Conservation (phyloP, 2,329 filamentous ascomycete genomes). For the Endothia cerciana region DNA sequence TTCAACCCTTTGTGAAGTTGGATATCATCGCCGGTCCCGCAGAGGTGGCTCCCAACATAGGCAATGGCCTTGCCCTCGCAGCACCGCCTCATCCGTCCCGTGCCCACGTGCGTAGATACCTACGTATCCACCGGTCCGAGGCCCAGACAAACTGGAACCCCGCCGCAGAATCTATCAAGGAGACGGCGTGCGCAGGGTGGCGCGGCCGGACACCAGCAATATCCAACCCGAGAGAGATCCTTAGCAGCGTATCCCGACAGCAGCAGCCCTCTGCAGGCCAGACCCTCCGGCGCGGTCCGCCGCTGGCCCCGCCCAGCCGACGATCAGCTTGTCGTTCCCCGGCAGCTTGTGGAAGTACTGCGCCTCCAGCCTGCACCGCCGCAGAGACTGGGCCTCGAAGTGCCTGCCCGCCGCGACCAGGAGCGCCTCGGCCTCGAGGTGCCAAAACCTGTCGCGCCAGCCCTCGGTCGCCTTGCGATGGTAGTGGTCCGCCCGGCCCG, state of each 20-base stretch:
- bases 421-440: conserved; percentile 25
- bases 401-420: conserved; percentile 23
- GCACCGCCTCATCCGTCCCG: too few species aligned
- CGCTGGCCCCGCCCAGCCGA: background rate
- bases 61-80: background rate
- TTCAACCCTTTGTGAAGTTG: background rate
- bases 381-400: conserved; percentile 28
- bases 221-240: too few species aligned
- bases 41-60: background rate
- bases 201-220: too few species aligned
- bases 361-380: conserved; percentile 27
- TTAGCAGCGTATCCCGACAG: too few species aligned
- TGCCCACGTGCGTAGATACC: background rate
- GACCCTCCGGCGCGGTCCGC: background rate
- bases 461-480: conserved; percentile 23
- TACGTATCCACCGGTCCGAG: background rate
- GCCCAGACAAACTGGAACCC: background rate
- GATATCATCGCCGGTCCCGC: background rate
- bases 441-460: conserved; percentile 27
- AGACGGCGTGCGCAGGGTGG: background rate
- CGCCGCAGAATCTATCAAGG: too few species aligned
- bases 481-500: background rate
- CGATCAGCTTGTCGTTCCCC: conserved; percentile 18
- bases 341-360: conserved; percentile 28
- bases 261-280: background rate